Evolutionary conservation across 805 yeast genomes (phyloP).

Genomic region (Diddensiella caesifluorescens): DNA sequence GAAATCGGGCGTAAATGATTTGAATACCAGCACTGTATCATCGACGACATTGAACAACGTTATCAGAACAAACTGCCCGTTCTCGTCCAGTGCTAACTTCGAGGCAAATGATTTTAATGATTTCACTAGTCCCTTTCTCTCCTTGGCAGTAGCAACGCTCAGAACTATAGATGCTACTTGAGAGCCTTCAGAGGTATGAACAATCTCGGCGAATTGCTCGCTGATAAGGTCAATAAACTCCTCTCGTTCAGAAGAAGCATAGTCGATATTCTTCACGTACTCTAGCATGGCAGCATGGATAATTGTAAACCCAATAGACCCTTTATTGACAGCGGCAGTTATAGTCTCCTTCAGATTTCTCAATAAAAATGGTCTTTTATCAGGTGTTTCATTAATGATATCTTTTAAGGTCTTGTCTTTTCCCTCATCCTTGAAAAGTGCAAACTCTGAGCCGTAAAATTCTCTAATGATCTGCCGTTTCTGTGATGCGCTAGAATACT

Average conservation of each 20-base stretch:
- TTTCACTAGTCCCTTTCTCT: slow-evolving; percentile 73
- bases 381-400: slow-evolving; percentile 60
- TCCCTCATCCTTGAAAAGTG: slow-evolving; percentile 76
- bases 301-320: slow-evolving; percentile 93
- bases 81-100: slow-evolving; percentile 74
- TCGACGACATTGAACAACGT: slow-evolving; percentile 82
- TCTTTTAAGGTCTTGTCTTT: slow-evolving; percentile 57
- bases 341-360: slow-evolving; percentile 77
- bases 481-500: slow-evolving; percentile 80
- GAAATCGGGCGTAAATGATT: slow-evolving; percentile 61
- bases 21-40: slow-evolving; percentile 80
- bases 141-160: slow-evolving; percentile 84
- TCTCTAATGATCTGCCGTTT: slow-evolving; percentile 88
- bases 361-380: slow-evolving; percentile 70
- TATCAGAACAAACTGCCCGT: slow-evolving; percentile 76
- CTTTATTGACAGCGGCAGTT: slow-evolving; percentile 87
- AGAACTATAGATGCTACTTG: slow-evolving; percentile 81
- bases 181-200: slow-evolving; percentile 91
- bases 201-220: slow-evolving; percentile 90
- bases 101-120: slow-evolving; percentile 69
- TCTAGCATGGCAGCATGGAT: slow-evolving; percentile 96
- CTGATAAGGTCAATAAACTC: slow-evolving; percentile 77
- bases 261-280: slow-evolving; percentile 66
- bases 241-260: slow-evolving; percentile 50
- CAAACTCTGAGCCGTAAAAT: slow-evolving; percentile 95